Conservation (phyloP, 305 asterid genomes). For the Petunia hybrid region DNA sequence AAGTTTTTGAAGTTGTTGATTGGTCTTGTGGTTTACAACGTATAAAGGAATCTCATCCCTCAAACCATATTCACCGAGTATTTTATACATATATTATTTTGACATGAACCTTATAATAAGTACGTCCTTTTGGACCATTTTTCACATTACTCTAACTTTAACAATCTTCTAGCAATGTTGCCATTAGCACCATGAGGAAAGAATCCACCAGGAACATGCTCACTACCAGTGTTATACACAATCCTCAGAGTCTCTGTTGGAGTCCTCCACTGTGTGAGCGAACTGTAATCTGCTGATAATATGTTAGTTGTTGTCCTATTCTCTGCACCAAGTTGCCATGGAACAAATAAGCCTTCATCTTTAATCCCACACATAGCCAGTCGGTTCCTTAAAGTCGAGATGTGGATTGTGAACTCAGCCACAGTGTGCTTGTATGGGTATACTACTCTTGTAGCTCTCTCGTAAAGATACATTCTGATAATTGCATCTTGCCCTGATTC, state of each 20-base stretch:
- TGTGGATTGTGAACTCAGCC: constrained; percentile 47
- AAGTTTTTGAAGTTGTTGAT: too few relatives aligned
- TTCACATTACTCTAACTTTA: background rate
- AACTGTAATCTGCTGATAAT: constrained; percentile 40
- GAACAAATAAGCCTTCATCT: constrained; percentile 53
- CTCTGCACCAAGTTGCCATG: constrained; percentile 45
- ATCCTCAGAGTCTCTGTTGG: constrained; percentile 40
- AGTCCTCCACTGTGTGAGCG: constrained; percentile 37
- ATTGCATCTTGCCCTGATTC: constrained; percentile 64
- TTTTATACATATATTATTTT: too few relatives aligned
- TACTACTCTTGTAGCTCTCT: constrained; percentile 39
- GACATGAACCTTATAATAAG: background rate
- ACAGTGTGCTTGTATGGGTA: constrained; percentile 50
- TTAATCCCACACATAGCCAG: constrained; percentile 47
- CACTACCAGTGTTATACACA: constrained; percentile 37
- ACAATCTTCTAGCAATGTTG: constrained; percentile 33
- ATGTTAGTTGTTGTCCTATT: constrained; percentile 41
- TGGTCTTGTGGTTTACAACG: too few relatives aligned
- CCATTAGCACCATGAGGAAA: constrained; percentile 43
- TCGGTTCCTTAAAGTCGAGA: constrained; percentile 46
- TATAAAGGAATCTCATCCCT: too few relatives aligned
- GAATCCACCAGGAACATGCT: constrained; percentile 37
- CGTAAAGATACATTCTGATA: constrained; percentile 47
- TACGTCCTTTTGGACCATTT: background rate
- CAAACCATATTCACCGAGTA: too few relatives aligned